Base-by-base conservation (phyloP, 2,329 filamentous ascomycete genomes). In the Cladorrhinum sp. region DNA sequence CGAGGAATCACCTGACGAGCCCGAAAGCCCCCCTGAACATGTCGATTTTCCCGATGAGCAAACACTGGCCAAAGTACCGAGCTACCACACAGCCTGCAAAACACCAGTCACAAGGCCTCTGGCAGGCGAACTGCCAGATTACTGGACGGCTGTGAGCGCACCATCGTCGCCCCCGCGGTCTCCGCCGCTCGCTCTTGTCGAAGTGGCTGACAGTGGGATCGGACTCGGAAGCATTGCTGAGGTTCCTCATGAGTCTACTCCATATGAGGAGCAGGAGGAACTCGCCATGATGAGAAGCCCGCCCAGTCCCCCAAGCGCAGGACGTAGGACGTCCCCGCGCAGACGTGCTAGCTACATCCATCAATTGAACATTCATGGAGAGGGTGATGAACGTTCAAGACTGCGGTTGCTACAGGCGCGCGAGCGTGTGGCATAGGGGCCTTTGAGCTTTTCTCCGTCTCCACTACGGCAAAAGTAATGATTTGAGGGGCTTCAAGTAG, bases 1-100 rank as follows among this genome's bases (percentile, higher is more conserved):
- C 62, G 82, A 83, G 4, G 33, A 36, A 16, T 36, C 33, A 2
- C 33, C 33, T 16, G 33, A 36, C 14, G 33, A 36, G 33, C 33
- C 33, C 14, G 4, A 36, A 36, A 36, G 33, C 33, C 33, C 84
- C 7, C 80, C 81, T 3, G 81, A 86, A 66, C 82, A 86, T 64
- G 68, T 80, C 54, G 82, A 87, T 62, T 79, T 80, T 53, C 76
- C 80, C 18, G 86, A 89, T 64, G 75, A 91, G 66, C 82, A 83
- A 53, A 83, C 86, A 65, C 76, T 92, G 48, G 89, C 81, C 71
- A 89, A 89, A 65, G 89, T 93, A 1, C 90, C 90, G 1, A 92
- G 89, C 60, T 93, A 93, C 72, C 82, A 83, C 16, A 92, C 90
- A 1, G 90, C 90, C 0, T 84, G 92, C 24, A 85, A 84, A 64